A percentile compares a stretch with the other conserved stretches of the same genome.
Evolutionary conservation across 2,329 filamentous ascomycete genomes (phyloP).

Genomic region (Claviceps sp.): DNA sequence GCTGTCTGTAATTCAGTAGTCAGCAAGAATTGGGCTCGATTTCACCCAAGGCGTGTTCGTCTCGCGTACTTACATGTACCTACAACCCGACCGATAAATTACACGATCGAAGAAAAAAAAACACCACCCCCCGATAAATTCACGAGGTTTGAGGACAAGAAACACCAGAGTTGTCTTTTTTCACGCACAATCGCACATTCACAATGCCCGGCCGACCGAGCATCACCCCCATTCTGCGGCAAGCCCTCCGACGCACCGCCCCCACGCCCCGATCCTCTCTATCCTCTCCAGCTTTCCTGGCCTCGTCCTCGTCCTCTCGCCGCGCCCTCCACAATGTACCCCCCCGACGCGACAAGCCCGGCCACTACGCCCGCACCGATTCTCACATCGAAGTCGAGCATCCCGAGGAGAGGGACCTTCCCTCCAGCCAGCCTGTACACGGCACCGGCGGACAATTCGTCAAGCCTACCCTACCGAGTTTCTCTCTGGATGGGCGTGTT

Average conservation of each 20-base stretch:
- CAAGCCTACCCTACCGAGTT: constrained; percentile 72
- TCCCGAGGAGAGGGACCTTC: constrained; percentile 60
- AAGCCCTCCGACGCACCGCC: constrained; percentile 14
- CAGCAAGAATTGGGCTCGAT: too few relatives aligned
- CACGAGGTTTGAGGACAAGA: too few relatives aligned
- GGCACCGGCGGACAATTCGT: constrained; percentile 70
- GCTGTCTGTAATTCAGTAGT: too few relatives aligned
- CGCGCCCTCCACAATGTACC: constrained; percentile 20
- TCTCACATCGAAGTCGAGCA: constrained; percentile 67
- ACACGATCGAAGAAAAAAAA: too few relatives aligned
- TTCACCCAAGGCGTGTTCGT: too few relatives aligned
- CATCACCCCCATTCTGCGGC: constrained; percentile 16
- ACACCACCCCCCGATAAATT: neutral
- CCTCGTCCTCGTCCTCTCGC: constrained; percentile 12
- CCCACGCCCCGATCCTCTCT: constrained; percentile 7
- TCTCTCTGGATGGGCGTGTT: constrained; percentile 74
- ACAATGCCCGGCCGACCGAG: constrained; percentile 10
- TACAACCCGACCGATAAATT: too few relatives aligned
- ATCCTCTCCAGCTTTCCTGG: too few relatives aligned
- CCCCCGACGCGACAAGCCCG: constrained; percentile 31
- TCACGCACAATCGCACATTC: neutral
- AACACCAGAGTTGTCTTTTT: too few relatives aligned
- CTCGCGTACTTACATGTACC: too few relatives aligned
- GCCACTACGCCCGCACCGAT: constrained; percentile 68
- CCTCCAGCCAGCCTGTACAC: constrained; percentile 54